Percentiles rank a stretch among this genome's conserved stretches.
phyloP scores from a whole-genome alignment of 306 rosid species.

The Prunus dulcis region DNA sequence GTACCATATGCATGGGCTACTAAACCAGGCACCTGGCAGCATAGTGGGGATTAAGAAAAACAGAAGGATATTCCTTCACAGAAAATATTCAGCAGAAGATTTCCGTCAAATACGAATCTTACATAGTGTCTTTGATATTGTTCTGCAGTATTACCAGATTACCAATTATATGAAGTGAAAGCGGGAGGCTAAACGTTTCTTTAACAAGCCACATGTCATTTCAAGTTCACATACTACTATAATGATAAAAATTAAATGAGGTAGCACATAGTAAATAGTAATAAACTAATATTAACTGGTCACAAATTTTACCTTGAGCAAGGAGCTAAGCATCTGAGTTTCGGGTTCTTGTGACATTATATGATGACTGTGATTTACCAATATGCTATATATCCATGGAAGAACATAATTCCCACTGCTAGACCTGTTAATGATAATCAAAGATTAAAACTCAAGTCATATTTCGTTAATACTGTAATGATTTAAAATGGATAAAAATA shows the following conservation, averaged over 20 bases:
- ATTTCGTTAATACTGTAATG: background rate
- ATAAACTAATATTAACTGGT: background rate
- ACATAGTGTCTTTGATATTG: background rate
- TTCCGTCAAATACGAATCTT: background rate
- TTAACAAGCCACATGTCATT: background rate
- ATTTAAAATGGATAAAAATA: background rate
- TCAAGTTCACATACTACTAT: background rate
- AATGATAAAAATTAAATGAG: background rate
- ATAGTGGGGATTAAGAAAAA: background rate
- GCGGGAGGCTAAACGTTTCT: background rate
- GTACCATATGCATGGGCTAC: background rate
- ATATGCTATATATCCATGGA: constrained; percentile 81
- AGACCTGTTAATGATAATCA: constrained; percentile 49
- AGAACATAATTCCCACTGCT: constrained; percentile 57
- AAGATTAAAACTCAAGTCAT: background rate
- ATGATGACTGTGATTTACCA: constrained; percentile 61
- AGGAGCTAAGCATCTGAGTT: constrained; percentile 47
- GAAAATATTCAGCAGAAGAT: background rate
- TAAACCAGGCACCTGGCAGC: constrained; percentile 5
- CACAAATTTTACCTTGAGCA: constrained; percentile 51
- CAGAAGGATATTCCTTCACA: background rate
- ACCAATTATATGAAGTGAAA: background rate
- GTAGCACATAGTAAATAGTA: background rate
- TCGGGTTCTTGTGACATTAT: constrained; percentile 43
- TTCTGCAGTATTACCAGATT: background rate